Percentiles rank a stretch among this genome's conserved stretches.
Evolutionary conservation across 2,329 filamentous ascomycete genomes (phyloP).

Genomic region (Ophiocordyceps robertsii): DNA sequence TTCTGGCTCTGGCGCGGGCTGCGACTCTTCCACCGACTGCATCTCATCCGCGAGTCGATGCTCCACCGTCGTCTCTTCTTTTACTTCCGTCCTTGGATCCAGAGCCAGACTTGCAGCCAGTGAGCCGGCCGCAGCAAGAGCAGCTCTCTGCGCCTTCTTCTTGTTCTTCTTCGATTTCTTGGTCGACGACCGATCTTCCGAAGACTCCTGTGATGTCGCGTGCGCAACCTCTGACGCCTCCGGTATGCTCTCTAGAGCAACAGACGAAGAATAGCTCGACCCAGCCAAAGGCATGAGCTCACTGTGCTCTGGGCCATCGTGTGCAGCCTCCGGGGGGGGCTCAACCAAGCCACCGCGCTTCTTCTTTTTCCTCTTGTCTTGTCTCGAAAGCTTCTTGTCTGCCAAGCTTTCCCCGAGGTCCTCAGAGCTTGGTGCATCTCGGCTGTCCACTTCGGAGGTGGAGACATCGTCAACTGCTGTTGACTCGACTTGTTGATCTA

Average conservation of each 20-base stretch:
- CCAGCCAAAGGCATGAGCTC: neutral
- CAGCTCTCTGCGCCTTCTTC: constrained; percentile 21
- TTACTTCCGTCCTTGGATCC: neutral
- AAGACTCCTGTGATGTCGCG: constrained; percentile 1
- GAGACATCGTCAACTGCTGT: no score
- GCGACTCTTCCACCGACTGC: no score
- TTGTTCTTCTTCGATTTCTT: constrained; percentile 21
- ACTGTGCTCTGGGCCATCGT: neutral
- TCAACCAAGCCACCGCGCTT: constrained; percentile 1
- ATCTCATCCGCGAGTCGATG: neutral
- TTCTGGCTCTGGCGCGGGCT: no score
- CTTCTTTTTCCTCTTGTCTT: constrained; percentile 14
- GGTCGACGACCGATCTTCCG: constrained; percentile 2
- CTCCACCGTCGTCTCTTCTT: constrained; percentile 1
- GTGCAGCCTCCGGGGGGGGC: neutral
- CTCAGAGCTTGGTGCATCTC: neutral
- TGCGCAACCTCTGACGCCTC: neutral
- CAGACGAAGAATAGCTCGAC: neutral
- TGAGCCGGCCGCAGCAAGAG: constrained; percentile 5
- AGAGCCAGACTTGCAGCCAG: constrained; percentile 1
- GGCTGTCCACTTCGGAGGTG: neutral
- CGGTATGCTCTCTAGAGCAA: neutral
- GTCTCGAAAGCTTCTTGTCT: constrained; percentile 11
- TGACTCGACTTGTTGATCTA: no score
- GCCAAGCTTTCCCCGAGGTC: neutral